Conservation (phyloP, 768 basidiomycete species). For the Suillus sp. region DNA sequence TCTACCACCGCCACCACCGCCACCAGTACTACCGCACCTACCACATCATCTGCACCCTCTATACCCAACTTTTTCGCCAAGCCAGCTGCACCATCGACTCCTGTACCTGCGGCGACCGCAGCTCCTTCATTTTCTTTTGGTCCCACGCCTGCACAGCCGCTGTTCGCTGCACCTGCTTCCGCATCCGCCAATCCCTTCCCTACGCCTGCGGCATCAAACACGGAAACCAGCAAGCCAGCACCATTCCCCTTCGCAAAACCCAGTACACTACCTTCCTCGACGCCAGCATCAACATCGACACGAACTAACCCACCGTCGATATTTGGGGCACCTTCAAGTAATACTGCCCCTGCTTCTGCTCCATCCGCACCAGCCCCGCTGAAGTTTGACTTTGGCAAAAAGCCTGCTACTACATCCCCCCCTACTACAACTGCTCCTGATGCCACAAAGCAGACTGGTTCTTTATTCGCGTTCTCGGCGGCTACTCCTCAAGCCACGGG, state of each 20-base stretch:
- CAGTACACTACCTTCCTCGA: constrained; percentile 23
- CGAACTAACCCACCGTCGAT: constrained; percentile 23
- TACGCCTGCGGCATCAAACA: constrained; percentile 8
- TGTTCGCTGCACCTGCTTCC: neutral
- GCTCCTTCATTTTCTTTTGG: constrained; percentile 10
- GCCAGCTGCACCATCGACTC: constrained; percentile 24
- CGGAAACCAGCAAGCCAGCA: constrained; percentile 16
- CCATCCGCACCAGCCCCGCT: constrained; percentile 15
- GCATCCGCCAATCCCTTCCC: constrained; percentile 5
- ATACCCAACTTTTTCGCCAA: constrained; percentile 17
- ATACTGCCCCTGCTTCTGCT: constrained; percentile 9
- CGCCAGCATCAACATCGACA: constrained; percentile 8
- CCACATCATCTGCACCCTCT: constrained; percentile 8
- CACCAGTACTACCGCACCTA: constrained; percentile 10
- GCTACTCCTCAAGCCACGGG: constrained; percentile 13
- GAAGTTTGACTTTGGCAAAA: constrained; percentile 18
- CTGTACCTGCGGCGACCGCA: constrained; percentile 14
- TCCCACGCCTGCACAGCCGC: constrained; percentile 6
- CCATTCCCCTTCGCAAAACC: constrained; percentile 11
- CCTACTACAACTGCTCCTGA: constrained; percentile 10
- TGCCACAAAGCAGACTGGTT: constrained; percentile 17
- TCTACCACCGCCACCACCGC: constrained; percentile 11
- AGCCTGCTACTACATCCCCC: neutral
- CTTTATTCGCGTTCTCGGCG: constrained; percentile 27
- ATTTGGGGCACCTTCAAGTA: constrained; percentile 18